Percentiles rank a stretch among this genome's conserved stretches.
Evolutionary conservation across 2,329 filamentous ascomycete species (phyloP).

Genomic region (Dactylonectria macrodidyma): DNA sequence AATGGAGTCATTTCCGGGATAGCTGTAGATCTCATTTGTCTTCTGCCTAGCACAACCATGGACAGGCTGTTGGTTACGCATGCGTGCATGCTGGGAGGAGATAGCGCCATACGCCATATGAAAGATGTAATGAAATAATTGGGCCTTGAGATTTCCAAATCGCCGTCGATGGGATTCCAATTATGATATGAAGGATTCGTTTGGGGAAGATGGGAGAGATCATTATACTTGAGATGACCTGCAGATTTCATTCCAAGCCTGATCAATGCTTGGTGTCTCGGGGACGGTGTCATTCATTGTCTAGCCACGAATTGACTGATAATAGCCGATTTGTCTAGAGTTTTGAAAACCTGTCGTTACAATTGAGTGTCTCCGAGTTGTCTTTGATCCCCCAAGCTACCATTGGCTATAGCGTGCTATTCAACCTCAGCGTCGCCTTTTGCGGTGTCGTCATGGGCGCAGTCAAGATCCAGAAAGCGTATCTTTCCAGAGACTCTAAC

Average conservation of each 20-base stretch:
- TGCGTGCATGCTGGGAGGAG: too few relatives aligned
- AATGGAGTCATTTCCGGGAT: too few relatives aligned
- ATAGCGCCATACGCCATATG: background rate
- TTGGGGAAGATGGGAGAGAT: too few relatives aligned
- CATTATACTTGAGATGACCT: too few relatives aligned
- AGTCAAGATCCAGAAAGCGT: conserved; percentile 18
- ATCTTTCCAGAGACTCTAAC: conserved; percentile 12
- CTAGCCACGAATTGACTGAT: background rate
- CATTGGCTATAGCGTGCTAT: conserved; percentile 20
- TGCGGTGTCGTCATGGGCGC: conserved; percentile 18
- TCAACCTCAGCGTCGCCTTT: conserved; percentile 16
- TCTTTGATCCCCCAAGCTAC: conserved; percentile 5
- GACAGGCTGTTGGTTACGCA: too few relatives aligned
- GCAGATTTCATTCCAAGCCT: background rate
- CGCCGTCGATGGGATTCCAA: background rate
- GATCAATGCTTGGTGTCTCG: background rate
- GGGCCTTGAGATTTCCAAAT: background rate
- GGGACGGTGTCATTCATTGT: background rate
- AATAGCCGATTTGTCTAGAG: background rate
- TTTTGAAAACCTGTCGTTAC: background rate
- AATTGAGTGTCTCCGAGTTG: background rate
- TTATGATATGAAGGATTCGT: background rate
- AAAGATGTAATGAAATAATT: background rate
- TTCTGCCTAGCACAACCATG: too few relatives aligned
- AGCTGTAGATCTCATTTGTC: too few relatives aligned